phyloP scores from a whole-genome alignment of 2,329 filamentous ascomycete genomes.

The Cadophora luteo-olivacea region DNA sequence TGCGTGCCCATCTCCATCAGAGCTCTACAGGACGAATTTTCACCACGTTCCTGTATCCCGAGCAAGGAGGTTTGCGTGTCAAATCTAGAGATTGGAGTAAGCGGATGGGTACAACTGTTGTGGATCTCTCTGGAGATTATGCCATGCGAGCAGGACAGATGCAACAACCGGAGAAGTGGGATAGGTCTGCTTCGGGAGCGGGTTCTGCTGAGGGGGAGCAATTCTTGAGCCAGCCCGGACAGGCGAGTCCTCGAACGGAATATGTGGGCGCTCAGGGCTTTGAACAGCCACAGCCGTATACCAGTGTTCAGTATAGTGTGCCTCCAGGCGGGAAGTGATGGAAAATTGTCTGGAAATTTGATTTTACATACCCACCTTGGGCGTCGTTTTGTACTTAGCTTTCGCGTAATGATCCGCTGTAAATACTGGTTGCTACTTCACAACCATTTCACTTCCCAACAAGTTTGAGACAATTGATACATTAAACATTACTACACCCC shows the following conservation, averaged over 20 bases:
- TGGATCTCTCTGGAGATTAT: constrained; percentile 28
- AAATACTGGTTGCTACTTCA: background rate
- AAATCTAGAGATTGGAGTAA: constrained; percentile 27
- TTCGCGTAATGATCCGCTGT: background rate
- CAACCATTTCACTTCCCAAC: background rate
- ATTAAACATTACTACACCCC: background rate
- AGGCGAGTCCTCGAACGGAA: background rate
- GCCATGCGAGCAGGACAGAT: constrained; percentile 4
- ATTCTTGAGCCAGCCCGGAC: background rate
- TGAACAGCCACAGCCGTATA: constrained; percentile 1
- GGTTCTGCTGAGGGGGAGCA: constrained; percentile 8
- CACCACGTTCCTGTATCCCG: constrained; percentile 27
- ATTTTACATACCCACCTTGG: background rate
- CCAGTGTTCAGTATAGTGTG: background rate
- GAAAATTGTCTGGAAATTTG: background rate
- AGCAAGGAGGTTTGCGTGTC: constrained; percentile 17
- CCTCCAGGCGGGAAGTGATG: background rate
- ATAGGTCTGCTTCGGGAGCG: background rate
- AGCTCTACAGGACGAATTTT: constrained; percentile 30
- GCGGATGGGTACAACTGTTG: constrained; percentile 17
- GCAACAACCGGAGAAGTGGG: background rate
- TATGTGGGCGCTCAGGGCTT: background rate
- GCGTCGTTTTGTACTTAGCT: background rate
- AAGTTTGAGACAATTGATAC: background rate
- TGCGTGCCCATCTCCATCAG: constrained; percentile 27